A percentile compares a stretch with the other conserved stretches of the same genome.
Conservation (phyloP, 257 asterid species). For the Linderniella brevidens region DNA sequence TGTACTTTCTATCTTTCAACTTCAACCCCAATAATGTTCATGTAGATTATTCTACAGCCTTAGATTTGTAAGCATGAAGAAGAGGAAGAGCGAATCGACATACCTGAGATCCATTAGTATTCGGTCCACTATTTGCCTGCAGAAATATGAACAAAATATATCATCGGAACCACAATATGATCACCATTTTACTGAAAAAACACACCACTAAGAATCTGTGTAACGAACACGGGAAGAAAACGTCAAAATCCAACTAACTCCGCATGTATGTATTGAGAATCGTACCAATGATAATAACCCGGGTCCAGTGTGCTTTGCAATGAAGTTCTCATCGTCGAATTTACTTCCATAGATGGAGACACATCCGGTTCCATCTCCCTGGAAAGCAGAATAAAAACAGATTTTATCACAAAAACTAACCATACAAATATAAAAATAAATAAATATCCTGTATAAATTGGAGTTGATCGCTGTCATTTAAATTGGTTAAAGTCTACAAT, state of each 20-base stretch:
- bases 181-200: not conserved
- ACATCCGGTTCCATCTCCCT: conserved; percentile 99
- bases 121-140: conserved; percentile 94
- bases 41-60: not conserved
- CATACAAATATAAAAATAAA: not conserved
- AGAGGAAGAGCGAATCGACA: conserved; percentile 8
- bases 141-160: conserved; percentile 9
- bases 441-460: not conserved
- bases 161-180: conserved; percentile 1
- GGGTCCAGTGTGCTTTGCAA: conserved; percentile 95
- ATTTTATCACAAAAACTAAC: conserved; percentile 7
- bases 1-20: too few species aligned
- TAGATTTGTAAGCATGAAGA: not conserved
- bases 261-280: too few species aligned
- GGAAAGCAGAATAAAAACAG: conserved; percentile 15
- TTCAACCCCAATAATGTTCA: not conserved
- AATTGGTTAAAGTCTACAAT: too few species aligned
- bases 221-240: not conserved
- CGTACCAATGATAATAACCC: conserved; percentile 89
- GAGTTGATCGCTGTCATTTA: too few species aligned
- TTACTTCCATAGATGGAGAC: conserved; percentile 82
- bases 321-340: conserved; percentile 88
- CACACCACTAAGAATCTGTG: too few species aligned
- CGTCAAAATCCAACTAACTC: too few species aligned
- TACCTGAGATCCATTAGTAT: conserved; percentile 91